These are phyloP conservation scores for Aphanoascus verrucosus DNA, from an alignment of 2,329 filamentous ascomycete genomes.

Conservation along the genomic window DNA sequence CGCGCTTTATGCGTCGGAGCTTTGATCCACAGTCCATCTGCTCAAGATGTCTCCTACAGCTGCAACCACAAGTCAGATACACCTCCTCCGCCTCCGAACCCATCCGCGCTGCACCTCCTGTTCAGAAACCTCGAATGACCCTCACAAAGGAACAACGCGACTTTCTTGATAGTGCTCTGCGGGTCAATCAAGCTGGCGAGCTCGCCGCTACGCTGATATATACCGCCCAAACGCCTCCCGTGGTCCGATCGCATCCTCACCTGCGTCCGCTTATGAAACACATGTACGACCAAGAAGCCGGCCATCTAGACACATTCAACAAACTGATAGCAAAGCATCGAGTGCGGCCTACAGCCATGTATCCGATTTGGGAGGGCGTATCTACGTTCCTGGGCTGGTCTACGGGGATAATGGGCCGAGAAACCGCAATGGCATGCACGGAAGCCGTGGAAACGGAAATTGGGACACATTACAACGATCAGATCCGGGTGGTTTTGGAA, in stretches of 20 bases:
- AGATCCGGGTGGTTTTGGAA: slow-evolving; percentile 69
- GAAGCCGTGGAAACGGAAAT: slow-evolving; percentile 99
- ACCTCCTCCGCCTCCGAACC: slow-evolving; percentile 10
- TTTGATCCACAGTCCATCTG: slow-evolving; percentile 1
- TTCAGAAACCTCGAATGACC: slow-evolving; percentile 39
- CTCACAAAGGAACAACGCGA: slow-evolving; percentile 60
- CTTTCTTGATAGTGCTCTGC: slow-evolving; percentile 69
- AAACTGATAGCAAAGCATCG: slow-evolving; percentile 70
- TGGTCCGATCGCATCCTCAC: slow-evolving; percentile 71
- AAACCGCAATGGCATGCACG: slow-evolving; percentile 97
- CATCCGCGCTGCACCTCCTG: slow-evolving; percentile 11
- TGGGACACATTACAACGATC: slow-evolving; percentile 86
- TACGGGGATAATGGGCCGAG: slow-evolving; percentile 76
- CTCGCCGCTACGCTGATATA: slow-evolving; percentile 96
- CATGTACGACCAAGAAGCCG: slow-evolving; percentile 95
- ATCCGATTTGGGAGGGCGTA: slow-evolving; percentile 75
- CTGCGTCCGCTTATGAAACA: slow-evolving; percentile 85
- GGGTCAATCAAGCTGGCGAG: slow-evolving; percentile 95
- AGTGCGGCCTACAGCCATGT: slow-evolving; percentile 83
- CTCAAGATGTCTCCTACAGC: slow-evolving; percentile 6
- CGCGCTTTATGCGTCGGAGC: background rate
- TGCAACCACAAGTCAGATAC: background rate
- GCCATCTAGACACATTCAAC: slow-evolving; percentile 81
- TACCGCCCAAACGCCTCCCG: slow-evolving; percentile 70
- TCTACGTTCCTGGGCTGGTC: slow-evolving; percentile 78